phyloP scores from a whole-genome alignment of 2,329 filamentous ascomycete genomes.

The Ophiosphaerella narmari region DNA sequence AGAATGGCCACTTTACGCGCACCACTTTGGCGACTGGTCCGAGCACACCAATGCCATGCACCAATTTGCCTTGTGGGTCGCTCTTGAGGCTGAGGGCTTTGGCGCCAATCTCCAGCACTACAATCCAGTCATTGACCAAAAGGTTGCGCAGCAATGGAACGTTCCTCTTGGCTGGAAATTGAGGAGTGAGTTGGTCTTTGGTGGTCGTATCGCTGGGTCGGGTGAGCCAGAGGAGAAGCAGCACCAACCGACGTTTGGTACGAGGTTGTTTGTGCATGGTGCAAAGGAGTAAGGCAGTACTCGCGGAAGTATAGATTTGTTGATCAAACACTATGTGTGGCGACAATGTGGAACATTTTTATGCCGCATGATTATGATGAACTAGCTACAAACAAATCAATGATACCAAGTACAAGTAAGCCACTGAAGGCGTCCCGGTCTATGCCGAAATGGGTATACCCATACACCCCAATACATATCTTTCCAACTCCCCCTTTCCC shows the following conservation, averaged over 20 bases:
- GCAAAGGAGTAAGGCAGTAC: slow-evolving; percentile 29
- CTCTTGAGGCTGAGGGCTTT: slow-evolving; percentile 80
- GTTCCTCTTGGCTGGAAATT: slow-evolving; percentile 75
- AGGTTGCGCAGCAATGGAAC: slow-evolving; percentile 71
- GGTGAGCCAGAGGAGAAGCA: slow-evolving; percentile 66
- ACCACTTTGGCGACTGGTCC: slow-evolving; percentile 79
- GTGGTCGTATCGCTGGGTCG: slow-evolving; percentile 52
- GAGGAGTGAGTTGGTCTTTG: slow-evolving; percentile 84
- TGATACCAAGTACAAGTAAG: too few relatives aligned
- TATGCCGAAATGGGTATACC: too few relatives aligned
- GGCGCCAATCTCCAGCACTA: slow-evolving; percentile 93
- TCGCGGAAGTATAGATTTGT: too few relatives aligned
- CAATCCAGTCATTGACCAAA: slow-evolving; percentile 80
- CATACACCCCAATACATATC: too few relatives aligned
- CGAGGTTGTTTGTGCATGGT: slow-evolving; percentile 59
- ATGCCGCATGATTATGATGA: too few relatives aligned
- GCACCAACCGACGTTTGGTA: slow-evolving; percentile 64
- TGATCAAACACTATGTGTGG: too few relatives aligned
- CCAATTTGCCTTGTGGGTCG: slow-evolving; percentile 80
- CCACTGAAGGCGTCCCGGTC: too few relatives aligned
- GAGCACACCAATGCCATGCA: slow-evolving; percentile 80
- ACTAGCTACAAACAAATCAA: too few relatives aligned
- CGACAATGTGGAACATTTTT: too few relatives aligned
- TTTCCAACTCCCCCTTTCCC: too few relatives aligned
- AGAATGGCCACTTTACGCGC: slow-evolving; percentile 73